Evolutionary conservation across 2,329 filamentous ascomycete genomes (phyloP), one percentile per base, ranked within the genome.

Genomic region (Thermothelomyces thermophilus): DNA sequence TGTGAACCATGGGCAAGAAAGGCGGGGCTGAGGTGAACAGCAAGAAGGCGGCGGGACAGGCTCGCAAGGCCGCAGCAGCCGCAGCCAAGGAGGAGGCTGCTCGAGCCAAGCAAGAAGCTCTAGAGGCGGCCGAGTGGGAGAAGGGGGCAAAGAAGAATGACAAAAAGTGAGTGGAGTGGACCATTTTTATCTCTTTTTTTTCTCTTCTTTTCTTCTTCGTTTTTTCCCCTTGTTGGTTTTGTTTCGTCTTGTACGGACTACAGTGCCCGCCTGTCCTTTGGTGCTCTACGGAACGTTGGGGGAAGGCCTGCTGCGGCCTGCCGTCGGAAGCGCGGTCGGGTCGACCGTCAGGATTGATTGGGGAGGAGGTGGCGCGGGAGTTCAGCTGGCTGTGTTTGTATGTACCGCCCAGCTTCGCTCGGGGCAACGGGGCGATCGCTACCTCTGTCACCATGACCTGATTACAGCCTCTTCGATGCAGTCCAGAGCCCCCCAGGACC

Each of bases 21-120:
- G 79, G 75, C 47, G 80, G 74, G 46, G 86, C 86, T 47, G 90
- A 94, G 56, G 52, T 41, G 42, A 89, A 86, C 71, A 85, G 77
- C 67, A 97, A 95, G 72, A 97, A 97, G 74, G 89, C 73, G 2
- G 81, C 84, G 8, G 93, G 91, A 57, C 89, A 96, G 68, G 90
- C 90, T 56, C 80, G 89, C 71, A 97, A 98, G 76, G 90, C 90
- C 56, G 90, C 96, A 42, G 84, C 82, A 3, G 91, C 90, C 1
- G 86, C 87, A 8, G 71, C 78, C 50, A 97, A 97, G 71, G 77
- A 83, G 52, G 87, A 88, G 0, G 82, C 69, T 3, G 83, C 84
- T 52, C 79, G 88, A 34, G 71, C 77, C 33, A 84, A 84, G 69
- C 78, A 74, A 47, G 81, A 81, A 4, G 79, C 74, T 2, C 80